Base-by-base conservation (phyloP, 148 eudicot species). In the Cornus suecica region DNA sequence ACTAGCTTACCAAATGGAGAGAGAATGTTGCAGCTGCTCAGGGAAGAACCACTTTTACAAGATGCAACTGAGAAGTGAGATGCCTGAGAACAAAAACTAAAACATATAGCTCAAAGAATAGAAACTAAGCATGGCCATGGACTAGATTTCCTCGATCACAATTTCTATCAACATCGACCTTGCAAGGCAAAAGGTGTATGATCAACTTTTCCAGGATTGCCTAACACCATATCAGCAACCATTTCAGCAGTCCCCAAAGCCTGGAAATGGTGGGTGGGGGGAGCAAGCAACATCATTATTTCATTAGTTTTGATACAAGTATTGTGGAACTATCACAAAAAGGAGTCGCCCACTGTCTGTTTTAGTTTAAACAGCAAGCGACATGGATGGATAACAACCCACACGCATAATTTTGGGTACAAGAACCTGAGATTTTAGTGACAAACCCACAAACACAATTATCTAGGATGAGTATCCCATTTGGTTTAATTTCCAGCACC, bases 201-300 rank as follows among this genome's bases (percentile, higher is more conserved):
- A 80, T 92, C 86, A 76, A 94, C 88, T 82, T 86, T 84, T 26
- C 75, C 71, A 64, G 91, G 88, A 67, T 82, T 86, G 63, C 83
- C 95, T 85, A 94, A 62, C 65, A 94, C 87, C 97, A 89, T 86
- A 85, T 89, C 89, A 28, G 79, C 88, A 29, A 94, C 83, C 94
- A 94, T 78, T 81, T 94, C 99, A 58, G 96, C 97, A 68, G 99
- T 94, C 75, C 96, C 97, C 62, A 83, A 77, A 80, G 97, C 97
- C 98, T 94, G 91, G 60, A 75, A 63, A 48, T 10, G 30, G 42
- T n/a, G n/a, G n/a, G n/a, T n/a, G 42, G 42, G 42, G 42, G 42
- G 1, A 37, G 9, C 6, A 37, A 37, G 42, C 42, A 10, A 37
- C 18, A 77, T 29, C 1, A 25, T 15, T 27, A 42, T 29, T n/a